Conservation (phyloP, 208 protist species). For the Acanthamoeba divionensis region DNA sequence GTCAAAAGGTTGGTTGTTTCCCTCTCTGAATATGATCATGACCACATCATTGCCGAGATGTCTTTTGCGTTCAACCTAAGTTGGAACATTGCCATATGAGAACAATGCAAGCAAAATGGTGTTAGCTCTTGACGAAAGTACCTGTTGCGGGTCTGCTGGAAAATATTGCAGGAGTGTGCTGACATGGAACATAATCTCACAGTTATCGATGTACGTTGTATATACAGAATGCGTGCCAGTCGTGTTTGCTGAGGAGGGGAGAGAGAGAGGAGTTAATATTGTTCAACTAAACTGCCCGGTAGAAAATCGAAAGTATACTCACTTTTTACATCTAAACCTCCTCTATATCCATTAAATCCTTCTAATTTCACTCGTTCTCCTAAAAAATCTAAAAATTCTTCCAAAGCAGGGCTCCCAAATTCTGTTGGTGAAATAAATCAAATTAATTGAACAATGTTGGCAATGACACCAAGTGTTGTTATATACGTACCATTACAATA, state of each 20-base stretch:
- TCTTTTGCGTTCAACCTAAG: slow-evolving; percentile 67
- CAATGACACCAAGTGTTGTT: too few relatives aligned
- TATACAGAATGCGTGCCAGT: slow-evolving; percentile 69
- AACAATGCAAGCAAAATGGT: not conserved
- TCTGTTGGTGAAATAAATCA: not conserved
- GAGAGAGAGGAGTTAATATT: too few relatives aligned
- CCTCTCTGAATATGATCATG: slow-evolving; percentile 68
- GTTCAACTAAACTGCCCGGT: too few relatives aligned
- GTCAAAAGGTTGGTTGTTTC: slow-evolving; percentile 53
- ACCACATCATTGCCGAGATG: slow-evolving; percentile 76
- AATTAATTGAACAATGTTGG: too few relatives aligned
- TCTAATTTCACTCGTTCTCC: slow-evolving; percentile 64
- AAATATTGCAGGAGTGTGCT: slow-evolving; percentile 68
- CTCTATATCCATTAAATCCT: slow-evolving; percentile 67
- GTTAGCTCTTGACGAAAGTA: not conserved
- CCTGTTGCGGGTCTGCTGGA: slow-evolving; percentile 48
- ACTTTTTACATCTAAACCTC: slow-evolving; percentile 67
- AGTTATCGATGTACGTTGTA: slow-evolving; percentile 54
- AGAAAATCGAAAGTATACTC: not conserved
- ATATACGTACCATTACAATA: slow-evolving; percentile 64
- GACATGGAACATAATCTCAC: slow-evolving; percentile 76
- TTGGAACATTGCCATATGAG: not conserved
- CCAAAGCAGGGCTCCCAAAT: slow-evolving; percentile 46
- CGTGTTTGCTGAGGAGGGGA: slow-evolving; percentile 24
- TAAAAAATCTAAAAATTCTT: slow-evolving; percentile 68